These are phyloP conservation scores for Berberis thunbergii DNA, from an alignment of 164 flowering plant genomes.

Conservation along the genomic window DNA sequence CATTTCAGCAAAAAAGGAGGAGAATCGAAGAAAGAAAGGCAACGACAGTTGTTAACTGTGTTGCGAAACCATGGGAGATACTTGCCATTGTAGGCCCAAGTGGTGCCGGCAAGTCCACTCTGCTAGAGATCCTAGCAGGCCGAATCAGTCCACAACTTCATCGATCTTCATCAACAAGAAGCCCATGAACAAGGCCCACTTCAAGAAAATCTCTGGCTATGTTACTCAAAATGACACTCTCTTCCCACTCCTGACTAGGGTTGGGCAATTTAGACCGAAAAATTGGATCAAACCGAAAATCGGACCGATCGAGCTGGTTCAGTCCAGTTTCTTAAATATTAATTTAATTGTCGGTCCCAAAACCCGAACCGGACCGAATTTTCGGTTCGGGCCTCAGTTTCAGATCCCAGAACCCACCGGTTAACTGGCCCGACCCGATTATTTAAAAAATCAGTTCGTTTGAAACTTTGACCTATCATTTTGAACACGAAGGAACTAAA, in stretches of 20 bases:
- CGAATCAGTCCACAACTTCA: slow-evolving; percentile 34
- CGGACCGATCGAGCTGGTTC: too few species aligned
- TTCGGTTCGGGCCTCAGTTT: too few species aligned
- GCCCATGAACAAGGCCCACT: slow-evolving; percentile 39
- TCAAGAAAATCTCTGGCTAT: slow-evolving; percentile 75
- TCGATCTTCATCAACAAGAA: slow-evolving; percentile 47
- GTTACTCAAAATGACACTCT: slow-evolving; percentile 83
- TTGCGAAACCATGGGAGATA: slow-evolving; percentile 81
- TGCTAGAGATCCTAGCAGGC: slow-evolving; percentile 72
- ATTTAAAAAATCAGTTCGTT: too few species aligned
- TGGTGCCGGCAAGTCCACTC: slow-evolving; percentile 86
- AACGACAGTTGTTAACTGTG: slow-evolving; percentile 35
- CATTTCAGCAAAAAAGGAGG: slow-evolving; percentile 7
- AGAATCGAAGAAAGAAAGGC: slow-evolving; percentile 4
- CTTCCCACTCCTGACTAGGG: slow-evolving; percentile 81
- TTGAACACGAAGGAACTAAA: too few species aligned
- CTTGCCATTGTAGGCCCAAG: slow-evolving; percentile 93
- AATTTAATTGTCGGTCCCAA: too few species aligned
- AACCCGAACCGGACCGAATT: too few species aligned
- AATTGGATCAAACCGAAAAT: too few species aligned
- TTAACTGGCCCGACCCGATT: too few species aligned
- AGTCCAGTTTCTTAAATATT: too few species aligned
- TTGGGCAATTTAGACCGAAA: too few species aligned
- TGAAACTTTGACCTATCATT: too few species aligned
- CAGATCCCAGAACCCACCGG: too few species aligned